Evolutionary conservation across 2,329 filamentous ascomycete species (phyloP), one percentile per base, ranked within the genome.

Genomic region (Colletotrichum sp.): DNA sequence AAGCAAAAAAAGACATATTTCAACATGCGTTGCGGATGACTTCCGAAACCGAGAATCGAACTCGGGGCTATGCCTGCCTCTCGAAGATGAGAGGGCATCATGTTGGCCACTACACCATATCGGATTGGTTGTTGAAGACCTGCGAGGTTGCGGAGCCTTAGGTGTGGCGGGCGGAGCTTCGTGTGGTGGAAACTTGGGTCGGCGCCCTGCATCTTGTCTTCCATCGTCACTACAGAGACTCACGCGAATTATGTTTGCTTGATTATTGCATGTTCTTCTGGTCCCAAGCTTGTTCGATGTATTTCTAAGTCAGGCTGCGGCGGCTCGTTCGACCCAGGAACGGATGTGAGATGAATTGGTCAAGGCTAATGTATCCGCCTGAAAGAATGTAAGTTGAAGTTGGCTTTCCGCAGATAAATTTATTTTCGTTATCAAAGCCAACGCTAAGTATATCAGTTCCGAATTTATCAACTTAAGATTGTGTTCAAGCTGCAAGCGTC

Each of bases 101-200:
- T 71, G 36, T 64, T 52, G n/a, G 36, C 59, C 32, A 59, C 60
- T 66, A 59, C 32, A 67, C 64, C 39, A 67, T 49, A 67, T 55
- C 24, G 49, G 49, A 67, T 36, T 32, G 7, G 13, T 8, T 52
- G 16, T 8, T 32, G 16, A 9, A 28, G 9, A 6, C 28, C 2
- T 8, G 9, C 5, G 21, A 6, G 4, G 68, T n/a, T 52, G 57
- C 13, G 21, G 30, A 69, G n/a, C 8, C 55, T 10, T 62, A 21
- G 4, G 2, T 49, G 3, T 32, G 32, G 15, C 9, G 15, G 30
- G 21, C 34, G 30, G 59, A 52, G 44, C 44, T 52, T 52, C 44
- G n/a, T 21, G n/a, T 52, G 44, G 44, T 21, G 3, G n/a, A 52
- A 52, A 52, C 44, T 52, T 52, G 44, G 44, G 44, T 52, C 44